These are phyloP conservation scores for Xerocomellus dryophilus DNA, from an alignment of 768 basidiomycete species.

Conservation along the genomic window DNA sequence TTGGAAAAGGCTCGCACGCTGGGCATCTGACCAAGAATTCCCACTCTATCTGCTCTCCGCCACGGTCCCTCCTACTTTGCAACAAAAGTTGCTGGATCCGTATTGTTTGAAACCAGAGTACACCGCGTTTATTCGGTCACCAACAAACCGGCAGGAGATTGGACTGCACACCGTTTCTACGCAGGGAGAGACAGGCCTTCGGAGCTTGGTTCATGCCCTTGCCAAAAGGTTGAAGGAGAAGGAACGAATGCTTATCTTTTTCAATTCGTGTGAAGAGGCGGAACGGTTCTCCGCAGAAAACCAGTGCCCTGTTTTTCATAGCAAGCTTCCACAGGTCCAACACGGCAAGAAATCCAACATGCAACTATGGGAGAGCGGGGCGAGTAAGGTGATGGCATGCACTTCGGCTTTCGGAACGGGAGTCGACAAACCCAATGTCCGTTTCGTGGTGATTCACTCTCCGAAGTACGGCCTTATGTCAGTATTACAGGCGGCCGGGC, in stretches of 20 bases:
- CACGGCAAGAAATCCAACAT: background rate
- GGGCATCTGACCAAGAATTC: background rate
- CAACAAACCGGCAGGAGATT: background rate
- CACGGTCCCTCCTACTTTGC: background rate
- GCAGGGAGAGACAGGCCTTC: background rate
- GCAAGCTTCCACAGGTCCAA: background rate
- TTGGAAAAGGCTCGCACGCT: slow-evolving; percentile 4
- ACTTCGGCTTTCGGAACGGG: slow-evolving; percentile 1
- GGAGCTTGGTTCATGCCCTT: background rate
- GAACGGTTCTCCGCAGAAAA: background rate
- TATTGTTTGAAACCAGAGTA: background rate
- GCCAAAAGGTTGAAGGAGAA: background rate
- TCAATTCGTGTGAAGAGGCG: background rate
- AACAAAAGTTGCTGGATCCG: background rate
- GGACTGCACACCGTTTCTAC: background rate
- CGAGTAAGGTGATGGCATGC: slow-evolving; percentile 1
- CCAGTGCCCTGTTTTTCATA: slow-evolving; percentile 1
- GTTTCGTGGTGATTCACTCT: background rate
- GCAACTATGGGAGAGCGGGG: background rate
- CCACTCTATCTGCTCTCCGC: background rate
- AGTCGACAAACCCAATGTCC: slow-evolving; percentile 1
- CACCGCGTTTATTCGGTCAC: background rate
- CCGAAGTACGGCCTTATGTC: background rate
- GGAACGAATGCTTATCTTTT: background rate
- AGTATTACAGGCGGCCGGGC: background rate